phyloP scores from a whole-genome alignment of 164 flowering plant genomes.

The Protea cynaroides region DNA sequence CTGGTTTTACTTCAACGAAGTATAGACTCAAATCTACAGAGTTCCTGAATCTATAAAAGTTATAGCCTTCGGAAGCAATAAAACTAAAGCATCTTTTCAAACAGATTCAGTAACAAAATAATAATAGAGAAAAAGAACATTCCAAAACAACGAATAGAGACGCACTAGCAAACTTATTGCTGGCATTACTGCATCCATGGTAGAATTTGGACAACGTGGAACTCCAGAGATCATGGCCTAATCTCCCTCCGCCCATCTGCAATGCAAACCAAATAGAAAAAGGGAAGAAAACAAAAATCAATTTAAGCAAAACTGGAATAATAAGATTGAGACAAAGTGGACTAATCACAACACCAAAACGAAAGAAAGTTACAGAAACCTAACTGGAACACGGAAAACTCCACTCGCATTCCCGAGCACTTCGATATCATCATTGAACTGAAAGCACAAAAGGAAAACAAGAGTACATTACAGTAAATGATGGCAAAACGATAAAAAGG shows the following conservation, averaged over 20 bases:
- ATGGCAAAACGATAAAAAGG: not conserved
- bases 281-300: not conserved
- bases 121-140: not conserved
- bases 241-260: constrained; percentile 31
- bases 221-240: constrained; percentile 42
- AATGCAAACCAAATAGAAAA: not conserved
- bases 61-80: not conserved
- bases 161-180: constrained; percentile 31
- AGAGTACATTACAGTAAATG: not conserved
- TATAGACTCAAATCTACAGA: not conserved
- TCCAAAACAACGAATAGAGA: not conserved
- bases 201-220: constrained; percentile 35
- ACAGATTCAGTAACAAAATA: not conserved
- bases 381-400: constrained; percentile 32
- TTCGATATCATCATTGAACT: not conserved
- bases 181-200: constrained; percentile 53
- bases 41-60: not conserved
- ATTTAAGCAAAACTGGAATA: constrained; percentile 7
- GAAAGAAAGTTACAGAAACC: not conserved
- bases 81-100: not conserved
- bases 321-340: constrained; percentile 5
- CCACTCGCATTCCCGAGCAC: not conserved
- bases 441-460: not conserved
- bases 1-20: not conserved
- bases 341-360: not conserved